Percentiles rank a stretch among this genome's conserved stretches.
phyloP scores from a whole-genome alignment of 2,329 filamentous ascomycete species.

The Thielaviopsis punctulata region DNA sequence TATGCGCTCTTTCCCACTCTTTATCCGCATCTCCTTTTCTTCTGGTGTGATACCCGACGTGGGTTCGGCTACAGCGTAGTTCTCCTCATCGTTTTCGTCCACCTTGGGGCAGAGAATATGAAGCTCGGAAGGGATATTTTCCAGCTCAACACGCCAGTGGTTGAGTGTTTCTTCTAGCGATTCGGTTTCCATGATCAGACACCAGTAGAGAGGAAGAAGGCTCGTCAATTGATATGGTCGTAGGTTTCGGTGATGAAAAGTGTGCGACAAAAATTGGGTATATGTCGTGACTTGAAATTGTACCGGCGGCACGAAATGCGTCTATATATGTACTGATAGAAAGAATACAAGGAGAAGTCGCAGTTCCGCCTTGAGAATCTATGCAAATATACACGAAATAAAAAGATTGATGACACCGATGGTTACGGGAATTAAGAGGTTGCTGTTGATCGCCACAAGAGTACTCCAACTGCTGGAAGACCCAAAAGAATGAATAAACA shows the following conservation, averaged over 20 bases:
- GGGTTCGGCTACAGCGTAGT: conserved; percentile 35
- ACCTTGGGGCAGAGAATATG: conserved; percentile 55
- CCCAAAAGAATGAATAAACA: background rate
- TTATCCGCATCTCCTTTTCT: conserved; percentile 35
- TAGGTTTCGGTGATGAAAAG: background rate
- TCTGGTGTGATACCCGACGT: conserved; percentile 30
- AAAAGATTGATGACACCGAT: background rate
- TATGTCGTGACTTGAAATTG: background rate
- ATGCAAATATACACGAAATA: background rate
- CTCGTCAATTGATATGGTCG: background rate
- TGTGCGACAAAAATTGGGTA: background rate
- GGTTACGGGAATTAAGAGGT: background rate
- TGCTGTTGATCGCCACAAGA: background rate
- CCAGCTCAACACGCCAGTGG: conserved; percentile 27
- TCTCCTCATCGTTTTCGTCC: conserved; percentile 42
- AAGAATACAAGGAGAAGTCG: background rate
- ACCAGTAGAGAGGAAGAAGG: background rate
- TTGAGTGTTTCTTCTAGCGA: conserved; percentile 24
- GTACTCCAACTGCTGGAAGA: background rate
- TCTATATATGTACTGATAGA: background rate
- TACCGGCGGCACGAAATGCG: background rate
- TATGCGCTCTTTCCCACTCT: conserved; percentile 36
- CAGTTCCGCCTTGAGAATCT: background rate
- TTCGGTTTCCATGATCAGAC: conserved; percentile 20
- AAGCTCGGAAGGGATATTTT: conserved; percentile 27